phyloP scores from a whole-genome alignment of 139 green algal genomes.

The Haematococcus lacustris region DNA sequence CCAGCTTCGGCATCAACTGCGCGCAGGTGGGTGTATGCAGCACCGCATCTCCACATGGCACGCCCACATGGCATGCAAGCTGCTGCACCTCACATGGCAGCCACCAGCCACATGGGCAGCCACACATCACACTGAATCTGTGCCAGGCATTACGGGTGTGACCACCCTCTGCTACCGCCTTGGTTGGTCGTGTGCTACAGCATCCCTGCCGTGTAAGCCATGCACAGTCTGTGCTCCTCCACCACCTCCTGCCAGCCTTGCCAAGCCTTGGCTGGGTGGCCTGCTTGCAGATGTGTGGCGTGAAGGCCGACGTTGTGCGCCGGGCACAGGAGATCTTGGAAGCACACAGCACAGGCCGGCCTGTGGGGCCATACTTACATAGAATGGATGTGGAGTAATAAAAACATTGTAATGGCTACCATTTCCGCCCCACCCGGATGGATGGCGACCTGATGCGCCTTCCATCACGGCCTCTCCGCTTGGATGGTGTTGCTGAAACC shows the following conservation, averaged over 20 bases:
- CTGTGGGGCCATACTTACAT: too few species aligned
- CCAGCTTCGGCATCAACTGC: constrained; percentile 61
- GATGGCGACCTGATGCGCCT: too few species aligned
- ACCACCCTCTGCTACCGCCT: background rate
- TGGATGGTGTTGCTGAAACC: too few species aligned
- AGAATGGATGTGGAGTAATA: too few species aligned
- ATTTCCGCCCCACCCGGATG: too few species aligned
- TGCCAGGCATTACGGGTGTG: background rate
- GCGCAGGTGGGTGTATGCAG: constrained; percentile 14
- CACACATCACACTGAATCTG: background rate
- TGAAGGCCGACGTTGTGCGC: background rate
- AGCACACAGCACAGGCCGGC: background rate
- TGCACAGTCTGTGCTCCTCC: background rate
- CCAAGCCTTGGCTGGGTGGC: background rate
- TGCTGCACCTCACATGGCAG: background rate
- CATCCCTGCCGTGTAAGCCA: background rate
- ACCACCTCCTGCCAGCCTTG: background rate
- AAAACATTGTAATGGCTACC: too few species aligned
- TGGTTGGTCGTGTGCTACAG: background rate
- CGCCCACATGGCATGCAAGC: background rate
- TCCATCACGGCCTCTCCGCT: too few species aligned
- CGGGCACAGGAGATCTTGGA: background rate
- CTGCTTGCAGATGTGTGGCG: constrained; percentile 3
- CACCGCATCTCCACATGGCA: background rate
- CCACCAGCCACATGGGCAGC: background rate